Conservation (phyloP, 495 filamentous ascomycete genomes). For the Cetradonia linearis region DNA sequence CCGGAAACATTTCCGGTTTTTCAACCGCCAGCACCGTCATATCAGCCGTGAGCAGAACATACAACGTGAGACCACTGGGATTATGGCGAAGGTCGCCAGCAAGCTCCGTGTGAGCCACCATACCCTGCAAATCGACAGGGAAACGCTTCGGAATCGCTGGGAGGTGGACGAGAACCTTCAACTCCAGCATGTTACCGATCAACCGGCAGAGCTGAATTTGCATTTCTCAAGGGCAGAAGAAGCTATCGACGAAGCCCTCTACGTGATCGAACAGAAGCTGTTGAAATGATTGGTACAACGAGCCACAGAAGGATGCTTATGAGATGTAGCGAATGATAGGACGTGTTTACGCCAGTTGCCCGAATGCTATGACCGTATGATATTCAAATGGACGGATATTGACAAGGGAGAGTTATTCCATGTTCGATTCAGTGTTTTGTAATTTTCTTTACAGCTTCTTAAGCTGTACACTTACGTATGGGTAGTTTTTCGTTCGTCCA, state of each 20-base stretch:
- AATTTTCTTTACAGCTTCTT: neutral
- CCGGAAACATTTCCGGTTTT: neutral
- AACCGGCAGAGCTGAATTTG: conserved; percentile 13
- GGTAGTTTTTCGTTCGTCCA: neutral
- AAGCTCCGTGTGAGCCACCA: conserved; percentile 12
- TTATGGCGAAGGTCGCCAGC: conserved; percentile 13
- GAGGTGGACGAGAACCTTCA: conserved; percentile 18
- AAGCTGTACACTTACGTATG: neutral
- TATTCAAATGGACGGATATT: neutral
- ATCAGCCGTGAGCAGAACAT: neutral
- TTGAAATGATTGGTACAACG: neutral
- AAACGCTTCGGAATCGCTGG: conserved; percentile 15
- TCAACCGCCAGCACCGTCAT: neutral
- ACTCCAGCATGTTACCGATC: conserved; percentile 14
- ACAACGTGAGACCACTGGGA: neutral
- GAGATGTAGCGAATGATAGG: neutral
- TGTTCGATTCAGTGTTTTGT: neutral
- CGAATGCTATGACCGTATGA: too few species aligned
- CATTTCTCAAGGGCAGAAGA: conserved; percentile 16
- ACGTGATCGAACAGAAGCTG: conserved; percentile 17
- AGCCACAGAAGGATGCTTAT: too few species aligned
- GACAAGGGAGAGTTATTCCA: neutral
- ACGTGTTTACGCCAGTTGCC: neutral
- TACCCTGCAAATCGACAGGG: neutral
- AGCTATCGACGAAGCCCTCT: conserved; percentile 6